Base-by-base conservation (phyloP, 371 early-diverging fungal genomes). In the Mucor lusitanicus region DNA sequence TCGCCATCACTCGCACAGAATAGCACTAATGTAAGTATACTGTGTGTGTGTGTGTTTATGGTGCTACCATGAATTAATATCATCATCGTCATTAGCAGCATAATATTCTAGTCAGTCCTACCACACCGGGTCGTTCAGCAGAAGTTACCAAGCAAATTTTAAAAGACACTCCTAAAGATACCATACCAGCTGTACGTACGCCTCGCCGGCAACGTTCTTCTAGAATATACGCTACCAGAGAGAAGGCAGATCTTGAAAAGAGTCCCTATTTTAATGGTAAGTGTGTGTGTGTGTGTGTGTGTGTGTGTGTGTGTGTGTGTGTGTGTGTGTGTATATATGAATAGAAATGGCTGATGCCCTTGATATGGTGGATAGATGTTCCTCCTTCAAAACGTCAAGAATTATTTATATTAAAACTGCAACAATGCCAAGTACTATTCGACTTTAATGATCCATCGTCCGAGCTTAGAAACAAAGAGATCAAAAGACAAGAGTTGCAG, bases 391-490 rank as follows among this genome's bases (percentile, higher is more conserved):
- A 94, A 59, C 83, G 94, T 35, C 91, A 87, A 65, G 92, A 92
- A 21, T 79, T 99, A 46, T 91, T 98, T 61, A 70, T 93, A 60
- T 85, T 88, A 78, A 99, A 99, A 80, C 77, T 99, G 21, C 78
- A 77, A 17, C 98, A 97, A 75, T 98, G 98, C 76, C 83, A 86
- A 53, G 90, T 94, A 23, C 74, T 97, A 19, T 97, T 97, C 70
- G 99, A 98, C 78, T 98, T 98, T 70, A 93, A 85, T 68, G 96
- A 95, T 82, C 85, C 91, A 17, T 83, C 91, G 27, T 87, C 91
- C 19, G 94, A 96, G 75, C 75, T 95, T 25, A 92, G 89, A 68
- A 94, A 93, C 69, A 98, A 98, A 71, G 97, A 98, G 69, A 94
- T 97, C 67, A 98, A 98, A 75, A 86, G 95, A 55, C 89, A 91